phyloP scores from a whole-genome alignment of 192 early-diverging fungal genomes.

The Dissophora globulifera region DNA sequence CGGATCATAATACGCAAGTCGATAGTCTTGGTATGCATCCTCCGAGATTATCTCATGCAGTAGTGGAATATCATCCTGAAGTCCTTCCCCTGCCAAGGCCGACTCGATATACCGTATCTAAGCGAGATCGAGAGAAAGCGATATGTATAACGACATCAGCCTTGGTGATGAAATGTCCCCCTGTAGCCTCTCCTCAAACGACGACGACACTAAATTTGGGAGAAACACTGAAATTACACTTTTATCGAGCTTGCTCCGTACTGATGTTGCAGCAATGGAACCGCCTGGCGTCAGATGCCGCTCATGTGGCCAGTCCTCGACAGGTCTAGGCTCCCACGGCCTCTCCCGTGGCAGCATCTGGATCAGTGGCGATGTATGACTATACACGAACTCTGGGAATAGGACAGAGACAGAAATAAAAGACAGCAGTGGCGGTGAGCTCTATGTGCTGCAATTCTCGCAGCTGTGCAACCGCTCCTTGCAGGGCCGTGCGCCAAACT shows the following conservation, averaged over 20 bases:
- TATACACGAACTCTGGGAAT: slow-evolving; percentile 9
- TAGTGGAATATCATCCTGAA: neutral
- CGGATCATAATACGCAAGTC: slow-evolving; percentile 20
- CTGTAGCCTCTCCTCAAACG: no score
- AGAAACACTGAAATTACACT: no score
- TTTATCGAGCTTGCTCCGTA: no score
- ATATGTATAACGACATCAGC: neutral
- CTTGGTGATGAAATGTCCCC: no score
- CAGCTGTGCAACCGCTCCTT: no score
- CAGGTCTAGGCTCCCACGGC: slow-evolving; percentile 14
- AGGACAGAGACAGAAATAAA: neutral
- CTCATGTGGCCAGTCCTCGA: slow-evolving; percentile 8
- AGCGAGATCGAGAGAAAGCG: neutral
- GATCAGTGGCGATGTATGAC: slow-evolving; percentile 6
- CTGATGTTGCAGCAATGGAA: no score
- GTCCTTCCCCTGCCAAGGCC: neutral
- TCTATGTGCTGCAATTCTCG: no score
- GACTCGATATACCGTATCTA: slow-evolving; percentile 9
- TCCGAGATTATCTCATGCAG: slow-evolving; percentile 4
- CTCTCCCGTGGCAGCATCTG: slow-evolving; percentile 30
- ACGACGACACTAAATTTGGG: no score
- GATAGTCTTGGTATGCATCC: slow-evolving; percentile 7
- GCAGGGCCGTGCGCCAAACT: no score
- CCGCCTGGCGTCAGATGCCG: no score
- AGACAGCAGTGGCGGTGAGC: no score